Conservation (phyloP, 2,329 filamentous ascomycete species). For the Ophiosphaerella narmari region DNA sequence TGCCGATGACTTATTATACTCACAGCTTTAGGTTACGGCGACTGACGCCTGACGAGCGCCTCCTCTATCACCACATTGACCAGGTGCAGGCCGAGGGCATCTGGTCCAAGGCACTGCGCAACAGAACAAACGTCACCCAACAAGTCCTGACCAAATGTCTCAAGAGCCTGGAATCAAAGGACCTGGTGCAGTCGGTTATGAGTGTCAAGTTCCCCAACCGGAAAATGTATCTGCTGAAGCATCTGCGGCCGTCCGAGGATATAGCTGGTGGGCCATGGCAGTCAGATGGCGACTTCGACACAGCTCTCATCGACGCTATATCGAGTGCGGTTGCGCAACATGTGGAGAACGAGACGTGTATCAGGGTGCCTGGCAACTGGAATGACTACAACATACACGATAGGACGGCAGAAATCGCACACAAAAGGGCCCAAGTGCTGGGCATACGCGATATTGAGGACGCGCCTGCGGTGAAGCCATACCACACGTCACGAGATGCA, state of each 20-base stretch:
- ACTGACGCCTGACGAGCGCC: slow-evolving; percentile 70
- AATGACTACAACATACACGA: slow-evolving; percentile 48
- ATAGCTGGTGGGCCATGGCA: slow-evolving; percentile 96
- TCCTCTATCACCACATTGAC: slow-evolving; percentile 90
- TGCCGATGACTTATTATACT: slow-evolving; percentile 9
- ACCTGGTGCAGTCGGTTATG: slow-evolving; percentile 85
- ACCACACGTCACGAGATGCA: slow-evolving; percentile 27
- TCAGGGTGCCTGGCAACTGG: slow-evolving; percentile 54
- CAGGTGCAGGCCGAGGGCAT: slow-evolving; percentile 82
- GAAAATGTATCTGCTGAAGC: slow-evolving; percentile 94
- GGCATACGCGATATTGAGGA: slow-evolving; percentile 41
- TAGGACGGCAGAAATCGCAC: slow-evolving; percentile 38
- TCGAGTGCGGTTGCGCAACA: slow-evolving; percentile 74
- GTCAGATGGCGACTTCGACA: slow-evolving; percentile 86
- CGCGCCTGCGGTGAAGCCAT: slow-evolving; percentile 29
- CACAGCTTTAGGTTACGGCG: slow-evolving; percentile 42
- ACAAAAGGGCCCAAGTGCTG: slow-evolving; percentile 44
- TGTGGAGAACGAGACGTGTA: slow-evolving; percentile 74
- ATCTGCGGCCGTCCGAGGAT: slow-evolving; percentile 82
- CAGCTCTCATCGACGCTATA: slow-evolving; percentile 81
- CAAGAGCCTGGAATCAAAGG: slow-evolving; percentile 80
- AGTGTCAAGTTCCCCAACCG: slow-evolving; percentile 88
- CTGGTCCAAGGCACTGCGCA: slow-evolving; percentile 86
- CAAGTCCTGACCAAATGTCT: slow-evolving; percentile 79
- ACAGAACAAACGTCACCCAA: slow-evolving; percentile 80